Percentiles rank a stretch among this genome's conserved stretches.
These are phyloP conservation scores for Monosporascus sp. DNA, from an alignment of 2,329 filamentous ascomycete species.

Conservation along the genomic window DNA sequence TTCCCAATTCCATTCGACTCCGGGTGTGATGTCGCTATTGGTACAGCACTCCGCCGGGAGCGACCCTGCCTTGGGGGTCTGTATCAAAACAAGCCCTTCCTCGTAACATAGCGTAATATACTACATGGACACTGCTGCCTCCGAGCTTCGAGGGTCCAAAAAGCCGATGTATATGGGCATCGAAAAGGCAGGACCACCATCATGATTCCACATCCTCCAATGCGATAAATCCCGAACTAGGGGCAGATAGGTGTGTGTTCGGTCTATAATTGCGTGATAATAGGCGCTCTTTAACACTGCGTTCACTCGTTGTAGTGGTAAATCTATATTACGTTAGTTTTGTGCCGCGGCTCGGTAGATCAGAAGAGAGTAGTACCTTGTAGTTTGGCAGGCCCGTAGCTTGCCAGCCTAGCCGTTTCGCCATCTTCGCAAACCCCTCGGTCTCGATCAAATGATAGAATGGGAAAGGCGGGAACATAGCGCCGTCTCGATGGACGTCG, in stretches of 20 bases:
- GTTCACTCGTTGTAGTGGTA: constrained; percentile 84
- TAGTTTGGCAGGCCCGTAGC: constrained; percentile 92
- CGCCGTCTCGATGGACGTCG: constrained; percentile 92
- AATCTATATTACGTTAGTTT: constrained; percentile 47
- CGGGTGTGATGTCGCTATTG: background rate
- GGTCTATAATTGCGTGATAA: background rate
- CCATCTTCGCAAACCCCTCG: constrained; percentile 98
- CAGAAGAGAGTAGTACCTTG: constrained; percentile 59
- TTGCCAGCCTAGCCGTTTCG: constrained; percentile 77
- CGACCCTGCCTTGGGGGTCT: background rate
- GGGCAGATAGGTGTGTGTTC: background rate
- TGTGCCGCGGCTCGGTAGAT: background rate
- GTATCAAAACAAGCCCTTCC: background rate
- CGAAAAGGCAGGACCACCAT: background rate
- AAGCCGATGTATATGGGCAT: background rate
- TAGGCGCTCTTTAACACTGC: constrained; percentile 1
- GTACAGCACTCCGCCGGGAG: background rate
- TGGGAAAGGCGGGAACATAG: constrained; percentile 95
- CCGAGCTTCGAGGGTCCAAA: background rate
- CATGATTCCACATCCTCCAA: background rate
- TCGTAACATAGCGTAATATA: background rate
- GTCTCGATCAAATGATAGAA: constrained; percentile 98
- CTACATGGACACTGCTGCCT: background rate
- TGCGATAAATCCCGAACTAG: background rate
- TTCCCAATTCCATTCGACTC: background rate